phyloP scores from a whole-genome alignment of 2,329 filamentous ascomycete genomes.

The Xylaria sp. region DNA sequence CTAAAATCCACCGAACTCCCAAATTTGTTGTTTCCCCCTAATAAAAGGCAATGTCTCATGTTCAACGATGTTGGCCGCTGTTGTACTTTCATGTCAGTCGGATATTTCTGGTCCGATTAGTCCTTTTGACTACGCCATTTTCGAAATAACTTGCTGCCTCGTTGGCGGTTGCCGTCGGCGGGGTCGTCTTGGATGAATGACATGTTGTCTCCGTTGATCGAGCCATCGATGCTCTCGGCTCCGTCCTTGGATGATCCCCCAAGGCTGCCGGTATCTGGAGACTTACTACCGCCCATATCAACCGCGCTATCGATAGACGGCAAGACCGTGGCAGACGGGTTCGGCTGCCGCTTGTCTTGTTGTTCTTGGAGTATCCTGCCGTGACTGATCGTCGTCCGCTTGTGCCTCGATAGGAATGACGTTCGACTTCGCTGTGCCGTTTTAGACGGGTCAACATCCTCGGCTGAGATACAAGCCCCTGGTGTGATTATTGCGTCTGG shows the following conservation, averaged over 20 bases:
- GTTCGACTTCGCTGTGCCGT: slow-evolving; percentile 48
- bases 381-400: slow-evolving; percentile 50
- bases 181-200: slow-evolving; percentile 22
- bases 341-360: slow-evolving; percentile 38
- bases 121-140: slow-evolving; percentile 31
- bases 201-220: slow-evolving; percentile 19
- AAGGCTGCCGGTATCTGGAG: slow-evolving; percentile 18
- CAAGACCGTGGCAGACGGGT: slow-evolving; percentile 16
- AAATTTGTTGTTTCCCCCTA: neutral
- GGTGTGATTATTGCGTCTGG: slow-evolving; percentile 62
- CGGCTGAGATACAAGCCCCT: slow-evolving; percentile 58
- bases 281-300: slow-evolving; percentile 24
- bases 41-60: neutral
- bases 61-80: neutral
- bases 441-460: slow-evolving; percentile 51
- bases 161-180: slow-evolving; percentile 21
- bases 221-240: slow-evolving; percentile 42
- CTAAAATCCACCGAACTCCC: neutral
- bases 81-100: neutral
- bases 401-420: slow-evolving; percentile 51
- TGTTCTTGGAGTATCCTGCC: slow-evolving; percentile 49
- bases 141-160: slow-evolving; percentile 27
- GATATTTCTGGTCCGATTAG: slow-evolving; percentile 9
- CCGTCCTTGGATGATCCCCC: slow-evolving; percentile 40
- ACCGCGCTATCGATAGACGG: slow-evolving; percentile 27